Base-by-base conservation (phyloP, 208 protist genomes). In the Leishmania aethiopica region DNA sequence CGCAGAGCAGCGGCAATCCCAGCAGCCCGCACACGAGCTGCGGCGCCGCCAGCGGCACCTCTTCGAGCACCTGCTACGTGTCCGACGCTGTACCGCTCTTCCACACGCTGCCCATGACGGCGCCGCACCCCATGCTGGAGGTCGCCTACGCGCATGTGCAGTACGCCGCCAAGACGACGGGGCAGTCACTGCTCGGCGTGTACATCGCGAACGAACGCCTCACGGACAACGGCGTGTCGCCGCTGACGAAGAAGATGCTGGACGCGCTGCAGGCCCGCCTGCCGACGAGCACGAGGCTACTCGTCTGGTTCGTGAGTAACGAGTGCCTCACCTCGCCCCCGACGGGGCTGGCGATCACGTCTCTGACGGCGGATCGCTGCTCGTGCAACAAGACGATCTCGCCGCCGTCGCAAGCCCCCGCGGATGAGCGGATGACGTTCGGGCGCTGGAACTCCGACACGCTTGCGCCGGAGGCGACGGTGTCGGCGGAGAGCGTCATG, bases 191-290 rank as follows among this genome's bases (percentile, higher is more conserved):
- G 32, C 87, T 97, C 19, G 94, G 94, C 28, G 86, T 96, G 53
- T 97, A 97, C 88, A 55, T 96, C 57, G 94, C 94, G 32, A 96
- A 96, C 80, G 93, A 96, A 74, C 90, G 89, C 11, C 84, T 90
- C 4, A 84, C 88, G 72, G 94, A 97, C 82, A 83, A 80, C 62
- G 55, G 40, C 47, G 78, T 97, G 22, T 92, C 89, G 2, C 75
- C 84, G 2, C 75, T 91, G 60, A 86, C 85, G 60, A 83, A 78
- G 57, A 82, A 85, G 70, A 79, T 92, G 82, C 86, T 95, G 47
- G 85, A 89, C 7, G 77, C 57, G 19, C 71, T 95, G 45, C 81
- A 84, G 70, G 4, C 83, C 45, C 84, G 87, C 62, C 73, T 91
- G 75, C 81, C 88, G 7, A 81, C 80, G 11, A 67, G 80, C 71